These are phyloP conservation scores for Chaetomidium leptoderma DNA, from an alignment of 495 filamentous ascomycete species.

Conservation along the genomic window DNA sequence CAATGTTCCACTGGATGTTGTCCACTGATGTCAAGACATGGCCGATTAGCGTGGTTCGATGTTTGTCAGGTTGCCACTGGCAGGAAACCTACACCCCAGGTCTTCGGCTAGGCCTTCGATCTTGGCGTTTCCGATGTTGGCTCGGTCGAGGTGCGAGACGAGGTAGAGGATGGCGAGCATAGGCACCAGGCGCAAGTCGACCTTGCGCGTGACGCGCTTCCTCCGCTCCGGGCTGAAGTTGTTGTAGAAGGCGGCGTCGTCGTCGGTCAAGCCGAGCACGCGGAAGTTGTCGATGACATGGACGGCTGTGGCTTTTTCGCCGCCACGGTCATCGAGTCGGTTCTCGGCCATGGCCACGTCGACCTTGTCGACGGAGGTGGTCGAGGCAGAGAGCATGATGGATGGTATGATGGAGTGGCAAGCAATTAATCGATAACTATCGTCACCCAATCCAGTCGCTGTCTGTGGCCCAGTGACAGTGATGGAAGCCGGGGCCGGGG, in stretches of 20 bases:
- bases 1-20: background rate
- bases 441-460: no score
- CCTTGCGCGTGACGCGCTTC: background rate
- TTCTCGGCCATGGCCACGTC: background rate
- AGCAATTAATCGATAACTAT: background rate
- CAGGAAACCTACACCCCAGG: background rate
- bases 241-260: background rate
- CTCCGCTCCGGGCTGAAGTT: background rate
- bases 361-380: background rate
- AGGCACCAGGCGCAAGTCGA: background rate
- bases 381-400: background rate
- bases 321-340: background rate
- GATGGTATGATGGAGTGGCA: background rate
- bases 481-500: no score
- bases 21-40: no score
- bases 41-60: no score
- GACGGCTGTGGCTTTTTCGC: background rate
- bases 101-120: background rate
- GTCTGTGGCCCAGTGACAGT: no score
- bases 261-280: background rate
- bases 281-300: constrained; percentile 1
- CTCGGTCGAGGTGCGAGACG: background rate
- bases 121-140: constrained; percentile 1
- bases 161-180: background rate
- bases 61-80: no score